Evolutionary conservation across 2,329 filamentous ascomycete genomes (phyloP), one percentile per base, ranked within the genome.

Genomic region (Ophiocordyceps unilateralis): DNA sequence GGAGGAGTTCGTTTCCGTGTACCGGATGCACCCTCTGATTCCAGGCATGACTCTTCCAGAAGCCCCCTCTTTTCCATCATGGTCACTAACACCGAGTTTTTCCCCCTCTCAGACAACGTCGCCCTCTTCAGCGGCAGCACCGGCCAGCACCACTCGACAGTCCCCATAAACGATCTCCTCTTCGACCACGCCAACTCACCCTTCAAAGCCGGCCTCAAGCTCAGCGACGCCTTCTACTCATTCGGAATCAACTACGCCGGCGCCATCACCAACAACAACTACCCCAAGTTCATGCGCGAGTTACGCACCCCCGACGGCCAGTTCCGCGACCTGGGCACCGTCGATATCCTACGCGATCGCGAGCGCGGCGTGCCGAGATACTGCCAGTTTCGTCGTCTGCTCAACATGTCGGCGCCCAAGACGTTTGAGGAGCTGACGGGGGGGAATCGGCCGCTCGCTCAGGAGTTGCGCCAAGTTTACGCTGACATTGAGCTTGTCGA

Each of bases 301-400:
- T 51, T 68, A 1, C 48, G 53, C 15, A 61, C 58, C 1, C 65
- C 66, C 0, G 63, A 69, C 42, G 62, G 61, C 19, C 52, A 58
- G 9, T 56, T 56, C 20, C 53, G 60, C 10, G 65, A 69, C 47
- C 50, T 69, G 46, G 65, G 60, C 17, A 67, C 64, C 7, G 55
- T 69, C 19, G 65, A 69, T 45, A 63, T 69, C 43, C 54, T 69
- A 1, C 59, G 66, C 2, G 64, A 69, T 46, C 60, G 66, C 22
- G 65, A 69, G 49, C 60, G 66, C 15, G 65, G 65, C 20, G 61
- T 68, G 3, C 65, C 65, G 1, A 57, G 65, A 0, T 68, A 69
- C 55, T 62, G 60, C 50, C 48, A 57, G 26, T 69, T 69, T 54
- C 61, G 66, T 0, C 58, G 63, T 0, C 52, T 68, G 7, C 58